These are phyloP conservation scores for Geotrichum siamense DNA, from an alignment of 1,139 yeast species.

Conservation along the genomic window DNA sequence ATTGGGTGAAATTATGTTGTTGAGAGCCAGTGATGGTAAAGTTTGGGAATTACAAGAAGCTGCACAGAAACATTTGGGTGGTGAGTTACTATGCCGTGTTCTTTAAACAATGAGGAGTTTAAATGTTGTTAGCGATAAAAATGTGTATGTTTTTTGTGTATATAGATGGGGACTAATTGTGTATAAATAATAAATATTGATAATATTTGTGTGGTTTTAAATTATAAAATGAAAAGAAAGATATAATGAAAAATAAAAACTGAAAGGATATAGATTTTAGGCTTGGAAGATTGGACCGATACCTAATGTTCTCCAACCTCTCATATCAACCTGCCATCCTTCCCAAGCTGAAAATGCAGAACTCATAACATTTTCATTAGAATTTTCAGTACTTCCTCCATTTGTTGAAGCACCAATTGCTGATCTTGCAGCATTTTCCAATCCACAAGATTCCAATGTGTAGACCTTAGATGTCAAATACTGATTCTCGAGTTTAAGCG, in stretches of 20 bases:
- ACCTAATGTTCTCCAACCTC: slow-evolving; percentile 64
- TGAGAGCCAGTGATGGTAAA: slow-evolving; percentile 43
- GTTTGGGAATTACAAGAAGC: slow-evolving; percentile 81
- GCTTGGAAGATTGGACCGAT: slow-evolving; percentile 52
- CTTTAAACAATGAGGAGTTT: slow-evolving; percentile 33
- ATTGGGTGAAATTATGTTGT: slow-evolving; percentile 83
- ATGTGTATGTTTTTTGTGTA: neutral
- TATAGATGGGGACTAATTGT: neutral
- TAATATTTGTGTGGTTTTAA: neutral
- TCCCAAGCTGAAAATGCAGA: slow-evolving; percentile 45
- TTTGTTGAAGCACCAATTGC: neutral
- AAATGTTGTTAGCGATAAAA: too few relatives aligned
- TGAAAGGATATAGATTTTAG: slow-evolving; percentile 24
- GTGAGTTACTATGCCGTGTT: slow-evolving; percentile 78
- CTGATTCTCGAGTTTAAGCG: slow-evolving; percentile 25
- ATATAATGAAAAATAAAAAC: neutral
- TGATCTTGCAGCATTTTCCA: too few relatives aligned
- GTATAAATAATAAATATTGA: too few relatives aligned
- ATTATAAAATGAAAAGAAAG: neutral
- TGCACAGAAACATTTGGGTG: slow-evolving; percentile 61
- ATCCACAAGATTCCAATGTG: slow-evolving; percentile 37
- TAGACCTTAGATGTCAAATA: slow-evolving; percentile 31
- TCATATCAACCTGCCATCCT: slow-evolving; percentile 83
- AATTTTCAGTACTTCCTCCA: neutral
- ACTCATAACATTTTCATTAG: neutral